A percentile compares a stretch with the other conserved stretches of the same genome.
phyloP scores from a whole-genome alignment of 139 green algal species.

The Chlamydomonas sp. region DNA sequence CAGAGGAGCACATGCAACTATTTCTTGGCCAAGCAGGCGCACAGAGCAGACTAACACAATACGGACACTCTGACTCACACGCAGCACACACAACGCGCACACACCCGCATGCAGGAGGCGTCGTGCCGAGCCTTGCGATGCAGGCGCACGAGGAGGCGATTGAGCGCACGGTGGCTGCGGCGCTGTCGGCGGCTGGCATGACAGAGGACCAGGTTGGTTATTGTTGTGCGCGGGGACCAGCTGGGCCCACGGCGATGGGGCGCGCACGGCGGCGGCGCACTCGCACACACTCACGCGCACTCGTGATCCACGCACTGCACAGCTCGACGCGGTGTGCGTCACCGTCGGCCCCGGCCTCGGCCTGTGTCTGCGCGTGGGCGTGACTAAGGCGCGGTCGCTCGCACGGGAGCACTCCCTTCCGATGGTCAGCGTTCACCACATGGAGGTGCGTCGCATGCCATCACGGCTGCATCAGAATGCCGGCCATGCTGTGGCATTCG shows the following conservation, averaged over 20 bases:
- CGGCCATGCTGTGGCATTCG: no score
- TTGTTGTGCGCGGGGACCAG: no score
- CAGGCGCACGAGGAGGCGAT: slow-evolving; percentile 87
- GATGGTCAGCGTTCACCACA: slow-evolving; percentile 90
- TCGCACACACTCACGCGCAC: no score
- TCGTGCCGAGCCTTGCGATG: slow-evolving; percentile 86
- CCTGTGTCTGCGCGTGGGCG: slow-evolving; percentile 89
- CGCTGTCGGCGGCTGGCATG: slow-evolving; percentile 54
- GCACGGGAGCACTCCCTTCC: slow-evolving; percentile 51
- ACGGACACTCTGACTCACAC: no score
- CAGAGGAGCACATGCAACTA: background rate
- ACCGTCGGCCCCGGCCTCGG: slow-evolving; percentile 90
- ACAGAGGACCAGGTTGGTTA: no score
- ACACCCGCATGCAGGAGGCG: slow-evolving; percentile 50
- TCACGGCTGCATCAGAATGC: no score
- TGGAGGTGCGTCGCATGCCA: no score
- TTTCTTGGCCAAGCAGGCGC: background rate
- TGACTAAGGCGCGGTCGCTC: slow-evolving; percentile 79
- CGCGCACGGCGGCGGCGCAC: no score
- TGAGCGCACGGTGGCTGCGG: slow-evolving; percentile 68
- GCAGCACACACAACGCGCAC: background rate
- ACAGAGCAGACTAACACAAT: background rate
- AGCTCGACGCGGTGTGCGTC: slow-evolving; percentile 83
- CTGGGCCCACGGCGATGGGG: no score
- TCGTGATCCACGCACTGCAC: no score